phyloP scores from a whole-genome alignment of 805 yeast genomes.

The Lipomyces mesembrius region DNA sequence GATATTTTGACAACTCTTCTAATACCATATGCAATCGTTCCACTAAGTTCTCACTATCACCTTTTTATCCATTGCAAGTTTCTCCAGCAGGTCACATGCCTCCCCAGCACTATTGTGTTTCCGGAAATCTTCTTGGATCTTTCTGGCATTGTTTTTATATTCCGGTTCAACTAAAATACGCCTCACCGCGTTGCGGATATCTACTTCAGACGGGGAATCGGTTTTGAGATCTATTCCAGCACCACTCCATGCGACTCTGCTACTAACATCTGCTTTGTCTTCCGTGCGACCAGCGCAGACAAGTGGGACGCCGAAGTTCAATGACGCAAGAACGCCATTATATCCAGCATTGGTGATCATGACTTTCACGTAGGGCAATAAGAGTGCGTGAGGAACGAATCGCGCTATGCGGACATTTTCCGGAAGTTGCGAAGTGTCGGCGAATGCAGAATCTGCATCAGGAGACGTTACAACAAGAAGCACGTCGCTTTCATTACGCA shows the following conservation, averaged over 20 bases:
- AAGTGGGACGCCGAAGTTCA: neutral
- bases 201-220: neutral
- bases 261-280: conserved; percentile 2
- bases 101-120: neutral
- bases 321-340: neutral
- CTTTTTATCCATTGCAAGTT: neutral
- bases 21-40: too few species aligned
- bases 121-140: neutral
- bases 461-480: neutral
- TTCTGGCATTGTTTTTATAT: neutral
- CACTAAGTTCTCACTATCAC: too few species aligned
- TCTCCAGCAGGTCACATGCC: neutral
- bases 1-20: too few species aligned
- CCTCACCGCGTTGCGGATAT: neutral
- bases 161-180: neutral
- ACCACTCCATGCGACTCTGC: neutral
- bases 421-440: neutral
- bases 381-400: neutral
- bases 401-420: neutral
- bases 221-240: conserved; percentile 2
- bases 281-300: conserved; percentile 1
- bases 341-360: neutral
- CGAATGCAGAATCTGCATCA: neutral
- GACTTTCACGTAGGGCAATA: neutral
- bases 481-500: neutral